phyloP scores from a whole-genome alignment of 805 yeast species.

The Saccharomycopsis oosterbeekiorum region DNA sequence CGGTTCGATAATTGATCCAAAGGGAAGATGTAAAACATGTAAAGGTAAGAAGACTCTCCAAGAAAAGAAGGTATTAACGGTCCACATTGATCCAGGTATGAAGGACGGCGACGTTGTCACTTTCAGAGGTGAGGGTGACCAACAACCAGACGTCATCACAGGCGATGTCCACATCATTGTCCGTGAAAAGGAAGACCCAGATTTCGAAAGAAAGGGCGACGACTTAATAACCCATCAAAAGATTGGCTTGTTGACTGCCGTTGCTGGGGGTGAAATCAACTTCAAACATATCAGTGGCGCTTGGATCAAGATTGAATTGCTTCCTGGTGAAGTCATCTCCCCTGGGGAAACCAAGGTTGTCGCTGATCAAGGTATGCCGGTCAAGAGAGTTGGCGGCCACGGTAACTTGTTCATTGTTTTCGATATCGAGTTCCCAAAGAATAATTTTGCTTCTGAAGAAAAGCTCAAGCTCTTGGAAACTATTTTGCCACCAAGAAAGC shows the following conservation, averaged over 20 bases:
- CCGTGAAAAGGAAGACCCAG: constrained; percentile 79
- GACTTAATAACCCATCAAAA: constrained; percentile 80
- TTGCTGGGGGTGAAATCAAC: constrained; percentile 90
- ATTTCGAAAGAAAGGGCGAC: constrained; percentile 80
- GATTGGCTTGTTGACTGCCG: constrained; percentile 85
- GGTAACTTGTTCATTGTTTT: constrained; percentile 87
- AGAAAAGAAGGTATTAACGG: constrained; percentile 90
- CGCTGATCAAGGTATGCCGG: constrained; percentile 96
- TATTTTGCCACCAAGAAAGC: constrained; percentile 67
- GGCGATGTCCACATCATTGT: constrained; percentile 94
- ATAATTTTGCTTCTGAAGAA: constrained; percentile 65
- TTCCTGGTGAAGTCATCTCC: constrained; percentile 87
- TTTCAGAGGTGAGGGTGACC: constrained; percentile 95
- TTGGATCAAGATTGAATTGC: constrained; percentile 68
- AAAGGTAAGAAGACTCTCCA: constrained; percentile 76
- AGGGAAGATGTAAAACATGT: constrained; percentile 83
- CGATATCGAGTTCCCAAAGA: constrained; percentile 77
- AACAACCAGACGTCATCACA: constrained; percentile 87
- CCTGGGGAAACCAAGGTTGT: constrained; percentile 78
- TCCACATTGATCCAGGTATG: constrained; percentile 96
- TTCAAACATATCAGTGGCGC: constrained; percentile 89
- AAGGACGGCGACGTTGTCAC: constrained; percentile 83
- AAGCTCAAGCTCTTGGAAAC: constrained; percentile 62
- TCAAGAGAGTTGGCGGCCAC: constrained; percentile 73
- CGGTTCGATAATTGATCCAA: constrained; percentile 79